Conservation (phyloP, 768 basidiomycete species). For the Mycena haematopus region DNA sequence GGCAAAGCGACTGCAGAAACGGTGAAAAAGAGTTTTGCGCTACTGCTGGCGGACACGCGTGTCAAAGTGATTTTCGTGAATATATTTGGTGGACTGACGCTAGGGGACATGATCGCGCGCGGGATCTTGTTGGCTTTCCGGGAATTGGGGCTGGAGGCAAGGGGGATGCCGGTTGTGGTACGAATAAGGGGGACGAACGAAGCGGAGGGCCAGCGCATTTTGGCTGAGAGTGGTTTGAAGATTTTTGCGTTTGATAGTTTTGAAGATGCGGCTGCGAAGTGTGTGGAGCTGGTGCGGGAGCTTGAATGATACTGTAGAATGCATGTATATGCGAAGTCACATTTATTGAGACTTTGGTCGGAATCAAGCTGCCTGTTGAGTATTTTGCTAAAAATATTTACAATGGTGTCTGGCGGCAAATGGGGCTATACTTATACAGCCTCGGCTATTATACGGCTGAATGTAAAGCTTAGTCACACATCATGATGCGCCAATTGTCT, state of each 20-base stretch:
- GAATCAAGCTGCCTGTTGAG: too few species aligned
- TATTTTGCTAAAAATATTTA: too few species aligned
- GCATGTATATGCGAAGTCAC: too few species aligned
- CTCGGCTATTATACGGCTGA: too few species aligned
- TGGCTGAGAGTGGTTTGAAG: constrained; percentile 70
- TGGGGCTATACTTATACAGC: too few species aligned
- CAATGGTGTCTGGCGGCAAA: too few species aligned
- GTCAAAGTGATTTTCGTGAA: constrained; percentile 86
- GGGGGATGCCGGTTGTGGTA: constrained; percentile 68
- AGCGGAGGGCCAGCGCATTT: constrained; percentile 78
- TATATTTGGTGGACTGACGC: constrained; percentile 61
- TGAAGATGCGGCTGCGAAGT: constrained; percentile 72
- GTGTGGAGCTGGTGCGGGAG: constrained; percentile 50
- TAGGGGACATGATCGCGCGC: constrained; percentile 27
- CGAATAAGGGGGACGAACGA: constrained; percentile 83
- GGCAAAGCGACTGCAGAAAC: constrained; percentile 87
- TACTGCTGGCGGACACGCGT: constrained; percentile 68
- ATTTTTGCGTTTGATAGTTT: constrained; percentile 76
- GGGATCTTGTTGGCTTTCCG: constrained; percentile 53
- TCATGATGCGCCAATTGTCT: too few species aligned
- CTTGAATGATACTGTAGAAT: too few species aligned
- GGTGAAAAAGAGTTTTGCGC: constrained; percentile 85
- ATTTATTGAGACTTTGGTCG: too few species aligned
- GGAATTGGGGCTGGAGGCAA: constrained; percentile 76
- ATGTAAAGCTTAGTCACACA: too few species aligned